Conservation (phyloP, 2,329 filamentous ascomycete species). For the Elsinoe batatas region DNA sequence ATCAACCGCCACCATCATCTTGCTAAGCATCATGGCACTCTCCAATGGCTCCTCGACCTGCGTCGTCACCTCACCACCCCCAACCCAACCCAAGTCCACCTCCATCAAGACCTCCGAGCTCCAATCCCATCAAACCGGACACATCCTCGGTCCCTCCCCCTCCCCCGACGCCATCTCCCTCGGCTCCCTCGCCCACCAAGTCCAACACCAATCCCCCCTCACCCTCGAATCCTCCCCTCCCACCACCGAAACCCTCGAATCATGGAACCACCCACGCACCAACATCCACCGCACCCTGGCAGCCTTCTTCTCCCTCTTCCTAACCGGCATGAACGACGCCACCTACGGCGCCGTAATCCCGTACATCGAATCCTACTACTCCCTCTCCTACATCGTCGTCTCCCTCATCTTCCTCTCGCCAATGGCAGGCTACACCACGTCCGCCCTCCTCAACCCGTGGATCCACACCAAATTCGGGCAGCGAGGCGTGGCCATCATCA, state of each 20-base stretch:
- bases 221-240: not conserved
- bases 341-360: conserved; percentile 47
- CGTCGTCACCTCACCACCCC: not conserved
- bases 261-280: conserved; percentile 53
- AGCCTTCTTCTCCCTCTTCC: conserved; percentile 51
- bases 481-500: conserved; percentile 56
- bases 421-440: conserved; percentile 54
- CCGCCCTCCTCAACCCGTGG: conserved; percentile 54
- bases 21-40: not conserved
- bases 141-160: not conserved
- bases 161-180: conserved; percentile 5
- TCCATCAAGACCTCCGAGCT: not conserved
- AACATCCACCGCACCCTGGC: conserved; percentile 51
- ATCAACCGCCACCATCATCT: no score
- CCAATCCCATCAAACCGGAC: not conserved
- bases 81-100: not conserved
- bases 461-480: conserved; percentile 59
- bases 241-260: conserved; percentile 33
- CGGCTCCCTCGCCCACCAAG: not conserved
- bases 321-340: conserved; percentile 62
- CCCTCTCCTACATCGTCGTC: conserved; percentile 51
- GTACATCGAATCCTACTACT: conserved; percentile 49
- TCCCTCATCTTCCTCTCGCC: conserved; percentile 59
- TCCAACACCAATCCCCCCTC: not conserved
- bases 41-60: conserved; percentile 9